phyloP scores from a whole-genome alignment of 306 rosid genomes.

The Trifolium repens region DNA sequence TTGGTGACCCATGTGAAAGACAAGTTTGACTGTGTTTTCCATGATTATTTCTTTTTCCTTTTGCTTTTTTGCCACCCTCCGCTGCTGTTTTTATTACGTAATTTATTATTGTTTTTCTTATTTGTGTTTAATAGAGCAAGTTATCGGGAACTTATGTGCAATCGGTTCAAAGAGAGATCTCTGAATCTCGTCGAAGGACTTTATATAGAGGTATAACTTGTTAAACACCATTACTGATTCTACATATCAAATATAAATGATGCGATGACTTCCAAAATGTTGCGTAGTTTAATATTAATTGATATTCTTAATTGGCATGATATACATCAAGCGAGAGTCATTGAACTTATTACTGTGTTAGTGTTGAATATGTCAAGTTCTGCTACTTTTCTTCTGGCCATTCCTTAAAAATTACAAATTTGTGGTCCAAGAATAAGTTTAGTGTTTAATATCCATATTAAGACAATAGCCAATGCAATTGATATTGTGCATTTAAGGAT shows the following conservation, averaged over 20 bases:
- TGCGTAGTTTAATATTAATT: conserved; percentile 19
- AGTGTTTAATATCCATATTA: conserved; percentile 9
- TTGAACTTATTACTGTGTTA: background rate
- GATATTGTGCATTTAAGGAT: no score
- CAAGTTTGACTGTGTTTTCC: conserved; percentile 27
- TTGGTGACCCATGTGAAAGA: conserved; percentile 18
- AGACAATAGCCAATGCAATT: background rate
- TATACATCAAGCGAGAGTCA: background rate
- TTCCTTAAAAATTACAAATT: background rate
- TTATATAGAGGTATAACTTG: conserved; percentile 51
- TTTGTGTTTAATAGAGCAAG: conserved; percentile 48
- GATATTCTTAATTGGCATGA: conserved; percentile 8
- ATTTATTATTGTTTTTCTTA: conserved; percentile 9
- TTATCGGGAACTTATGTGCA: conserved; percentile 47
- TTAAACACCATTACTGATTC: conserved; percentile 22
- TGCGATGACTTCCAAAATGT: background rate
- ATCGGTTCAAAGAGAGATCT: conserved; percentile 47
- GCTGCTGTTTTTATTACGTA: conserved; percentile 6
- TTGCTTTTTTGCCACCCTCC: background rate
- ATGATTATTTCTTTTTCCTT: background rate
- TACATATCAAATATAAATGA: conserved; percentile 7
- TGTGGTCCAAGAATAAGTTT: conserved; percentile 2
- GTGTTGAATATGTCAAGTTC: conserved; percentile 30
- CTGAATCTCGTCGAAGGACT: conserved; percentile 59
- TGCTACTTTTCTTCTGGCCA: conserved; percentile 13